These are phyloP conservation scores for Seiridium unicorne DNA, from an alignment of 2,329 filamentous ascomycete genomes.

Conservation along the genomic window DNA sequence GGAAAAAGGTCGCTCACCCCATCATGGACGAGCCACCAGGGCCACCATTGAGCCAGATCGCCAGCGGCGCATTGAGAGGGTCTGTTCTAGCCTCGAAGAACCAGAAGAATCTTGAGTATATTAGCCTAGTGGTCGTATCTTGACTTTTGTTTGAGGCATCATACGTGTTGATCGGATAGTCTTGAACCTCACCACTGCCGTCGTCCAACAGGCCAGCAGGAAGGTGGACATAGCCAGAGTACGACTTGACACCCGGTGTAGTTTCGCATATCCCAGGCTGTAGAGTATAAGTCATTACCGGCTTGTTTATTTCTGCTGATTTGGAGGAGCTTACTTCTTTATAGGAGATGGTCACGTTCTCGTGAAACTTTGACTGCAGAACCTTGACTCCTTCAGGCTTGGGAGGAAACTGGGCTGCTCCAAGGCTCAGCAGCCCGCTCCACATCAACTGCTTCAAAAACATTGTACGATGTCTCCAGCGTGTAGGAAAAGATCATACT, in stretches of 20 bases:
- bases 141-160: neutral
- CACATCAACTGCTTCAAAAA: neutral
- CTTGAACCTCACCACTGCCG: slow-evolving; percentile 40
- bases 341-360: slow-evolving; percentile 59
- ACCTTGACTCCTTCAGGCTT: slow-evolving; percentile 37
- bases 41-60: slow-evolving; percentile 59
- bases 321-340: slow-evolving; percentile 37
- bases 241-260: slow-evolving; percentile 57
- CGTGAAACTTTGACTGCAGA: slow-evolving; percentile 55
- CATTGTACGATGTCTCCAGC: neutral
- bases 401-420: slow-evolving; percentile 25
- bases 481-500: neutral
- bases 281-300: neutral
- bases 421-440: slow-evolving; percentile 12
- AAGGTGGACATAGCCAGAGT: slow-evolving; percentile 58
- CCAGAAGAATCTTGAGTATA: slow-evolving; percentile 40
- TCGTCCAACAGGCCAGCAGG: slow-evolving; percentile 38
- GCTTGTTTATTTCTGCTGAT: no score
- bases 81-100: slow-evolving; percentile 32
- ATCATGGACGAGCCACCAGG: slow-evolving; percentile 56
- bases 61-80: slow-evolving; percentile 34
- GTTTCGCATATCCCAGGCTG: slow-evolving; percentile 56
- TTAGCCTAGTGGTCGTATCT: slow-evolving; percentile 35
- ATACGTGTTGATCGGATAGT: slow-evolving; percentile 48
- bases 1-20: slow-evolving; percentile 21